Base-by-base conservation (phyloP, 179 eudicot species). In the Nepenthes alata region DNA sequence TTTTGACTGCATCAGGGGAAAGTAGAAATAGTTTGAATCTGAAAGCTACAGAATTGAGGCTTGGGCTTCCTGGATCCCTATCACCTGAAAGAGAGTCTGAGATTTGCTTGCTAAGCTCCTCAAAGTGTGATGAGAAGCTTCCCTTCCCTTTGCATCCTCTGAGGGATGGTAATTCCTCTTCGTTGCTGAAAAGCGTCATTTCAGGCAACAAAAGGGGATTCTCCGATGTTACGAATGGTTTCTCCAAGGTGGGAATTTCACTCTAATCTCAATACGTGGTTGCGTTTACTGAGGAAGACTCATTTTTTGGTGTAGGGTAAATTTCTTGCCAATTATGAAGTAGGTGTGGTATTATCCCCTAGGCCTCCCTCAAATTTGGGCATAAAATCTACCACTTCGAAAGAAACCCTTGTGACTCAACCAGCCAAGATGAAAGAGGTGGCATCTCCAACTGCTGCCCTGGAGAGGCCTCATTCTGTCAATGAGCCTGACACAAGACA, bases 11-110 rank as follows among this genome's bases (percentile, higher is more conserved):
- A 4, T 70, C 74, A 14, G 69, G 47, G 15, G 74, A 70, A 63
- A 70, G 36, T 59, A 64, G 41, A 59, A 64, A 55, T 58, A 58
- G 57, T 49, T 37, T 70, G 69, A 70, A 70, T 64, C 60, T 70
- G 37, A 70, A 70, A 25, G 69, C 74, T 37, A 70, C 69, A 14
- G 74, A 70, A 54, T 47, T 70, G 63, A 70, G 69, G 57, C 69
- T 70, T 44, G 87, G 94, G 11, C 82, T 81, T 52, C 89, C 89
- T 59, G 94, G 94, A 14, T 86, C 83, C 51, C 77, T 63, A 55
- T 83, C 94, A 44, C 83, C 86, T 14, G 82, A 70, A 47, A 70
- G 69, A 38, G 61, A 70, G 50, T 37, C 60, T 5, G 74, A 70
- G 5, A 10, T 69, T 47, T 16, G 51, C 72, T 57, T 56, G 41